Percentiles rank a stretch among this genome's conserved stretches.
Evolutionary conservation across 257 asterid genomes (phyloP).

Genomic region (Vinca minor): DNA sequence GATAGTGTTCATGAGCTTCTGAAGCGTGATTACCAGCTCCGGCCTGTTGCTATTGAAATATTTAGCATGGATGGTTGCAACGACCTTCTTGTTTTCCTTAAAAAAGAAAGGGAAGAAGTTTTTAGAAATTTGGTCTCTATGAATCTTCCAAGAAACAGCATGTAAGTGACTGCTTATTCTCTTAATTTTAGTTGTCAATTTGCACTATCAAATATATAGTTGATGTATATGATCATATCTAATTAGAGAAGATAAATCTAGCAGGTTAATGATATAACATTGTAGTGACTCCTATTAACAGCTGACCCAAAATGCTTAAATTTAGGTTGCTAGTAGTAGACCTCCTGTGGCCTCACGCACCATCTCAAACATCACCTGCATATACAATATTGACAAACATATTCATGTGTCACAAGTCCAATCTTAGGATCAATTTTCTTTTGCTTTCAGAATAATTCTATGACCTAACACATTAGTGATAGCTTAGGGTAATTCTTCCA

Average conservation of each 20-base stretch:
- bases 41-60: constrained; percentile 96
- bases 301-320: neutral
- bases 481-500: neutral
- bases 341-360: neutral
- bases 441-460: neutral
- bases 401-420: neutral
- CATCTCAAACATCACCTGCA: neutral
- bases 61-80: constrained; percentile 99
- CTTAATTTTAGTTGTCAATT: neutral
- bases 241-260: neutral
- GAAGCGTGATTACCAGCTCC: constrained; percentile 98
- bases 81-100: constrained; percentile 94
- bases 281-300: neutral
- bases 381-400: neutral
- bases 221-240: neutral
- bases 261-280: neutral
- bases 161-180: constrained; percentile 47
- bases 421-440: neutral
- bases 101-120: constrained; percentile 92
- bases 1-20: constrained; percentile 92
- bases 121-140: constrained; percentile 85
- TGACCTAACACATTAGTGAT: neutral
- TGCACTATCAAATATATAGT: neutral
- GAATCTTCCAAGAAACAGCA: constrained; percentile 98
- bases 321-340: neutral